Percentiles rank a stretch among this genome's conserved stretches.
Conservation (phyloP, 805 yeast genomes). For the Metschnikowia bowlesiae region DNA sequence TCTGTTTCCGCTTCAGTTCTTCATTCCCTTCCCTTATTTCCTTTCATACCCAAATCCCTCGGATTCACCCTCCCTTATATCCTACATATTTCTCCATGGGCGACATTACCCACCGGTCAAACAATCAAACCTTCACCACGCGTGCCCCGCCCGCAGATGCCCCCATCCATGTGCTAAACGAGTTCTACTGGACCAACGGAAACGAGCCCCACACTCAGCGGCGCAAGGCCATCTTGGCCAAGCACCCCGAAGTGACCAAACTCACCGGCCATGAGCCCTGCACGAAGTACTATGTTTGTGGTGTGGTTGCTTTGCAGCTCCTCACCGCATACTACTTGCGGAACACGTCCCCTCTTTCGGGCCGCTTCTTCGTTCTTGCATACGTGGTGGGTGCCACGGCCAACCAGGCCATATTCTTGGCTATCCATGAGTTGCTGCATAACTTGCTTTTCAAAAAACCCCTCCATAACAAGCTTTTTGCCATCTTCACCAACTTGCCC, state of each 20-base stretch:
- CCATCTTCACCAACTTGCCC: slow-evolving; percentile 76
- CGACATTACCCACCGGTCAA: slow-evolving; percentile 16
- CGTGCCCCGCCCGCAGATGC: slow-evolving; percentile 40
- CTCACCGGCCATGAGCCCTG: slow-evolving; percentile 82
- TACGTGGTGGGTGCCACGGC: slow-evolving; percentile 83
- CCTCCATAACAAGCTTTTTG: slow-evolving; percentile 67
- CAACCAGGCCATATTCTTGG: slow-evolving; percentile 77
- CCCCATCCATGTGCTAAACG: slow-evolving; percentile 43
- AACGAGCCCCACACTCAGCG: slow-evolving; percentile 77
- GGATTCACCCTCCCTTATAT: not conserved
- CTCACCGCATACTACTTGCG: slow-evolving; percentile 58
- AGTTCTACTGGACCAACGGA: slow-evolving; percentile 80
- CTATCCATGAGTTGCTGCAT: slow-evolving; percentile 85
- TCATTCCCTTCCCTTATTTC: not conserved
- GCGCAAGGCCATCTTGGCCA: slow-evolving; percentile 66
- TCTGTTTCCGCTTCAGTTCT: not conserved
- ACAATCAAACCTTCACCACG: slow-evolving; percentile 14
- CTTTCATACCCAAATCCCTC: no score
- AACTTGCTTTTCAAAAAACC: slow-evolving; percentile 81
- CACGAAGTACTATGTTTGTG: slow-evolving; percentile 69
- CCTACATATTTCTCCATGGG: slow-evolving; percentile 8
- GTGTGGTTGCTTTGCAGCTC: slow-evolving; percentile 68
- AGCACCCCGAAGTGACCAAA: slow-evolving; percentile 75
- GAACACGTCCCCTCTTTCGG: slow-evolving; percentile 47
- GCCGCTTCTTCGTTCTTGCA: slow-evolving; percentile 57